A percentile compares a stretch with the other conserved stretches of the same genome.
Evolutionary conservation across 495 filamentous ascomycete species (phyloP).

Genomic region (Umbilicaria muhlenbergii): DNA sequence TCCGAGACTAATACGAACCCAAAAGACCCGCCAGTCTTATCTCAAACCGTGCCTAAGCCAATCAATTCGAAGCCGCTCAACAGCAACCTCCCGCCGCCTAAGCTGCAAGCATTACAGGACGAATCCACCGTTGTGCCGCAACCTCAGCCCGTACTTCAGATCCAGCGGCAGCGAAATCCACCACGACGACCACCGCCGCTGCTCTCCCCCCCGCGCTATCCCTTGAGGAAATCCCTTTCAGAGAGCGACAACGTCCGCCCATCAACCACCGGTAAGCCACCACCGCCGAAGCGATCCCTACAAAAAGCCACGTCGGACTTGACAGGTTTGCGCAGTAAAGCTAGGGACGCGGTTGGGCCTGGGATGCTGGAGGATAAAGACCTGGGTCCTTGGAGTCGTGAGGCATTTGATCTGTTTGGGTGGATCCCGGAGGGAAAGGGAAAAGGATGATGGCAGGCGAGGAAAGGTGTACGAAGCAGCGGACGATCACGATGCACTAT

Average conservation of each 20-base stretch:
- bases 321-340: not conserved
- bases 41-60: no score
- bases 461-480: not conserved
- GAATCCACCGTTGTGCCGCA: no score
- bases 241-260: slow-evolving; percentile 1
- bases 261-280: not conserved
- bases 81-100: no score
- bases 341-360: no score
- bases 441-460: slow-evolving; percentile 5
- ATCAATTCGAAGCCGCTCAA: no score
- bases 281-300: not conserved
- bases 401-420: slow-evolving; percentile 44
- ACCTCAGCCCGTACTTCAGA: no score
- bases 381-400: slow-evolving; percentile 37
- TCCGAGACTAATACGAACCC: no score
- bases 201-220: not conserved
- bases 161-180: no score
- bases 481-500: slow-evolving; percentile 3
- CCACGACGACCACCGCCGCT: no score
- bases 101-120: no score
- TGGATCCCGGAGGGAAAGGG: slow-evolving; percentile 21
- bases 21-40: no score
- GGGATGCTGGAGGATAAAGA: not conserved
- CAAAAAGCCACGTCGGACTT: not conserved
- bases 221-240: not conserved